Base-by-base conservation (phyloP, 179 eudicot genomes). In the Gypsophila paniculata region DNA sequence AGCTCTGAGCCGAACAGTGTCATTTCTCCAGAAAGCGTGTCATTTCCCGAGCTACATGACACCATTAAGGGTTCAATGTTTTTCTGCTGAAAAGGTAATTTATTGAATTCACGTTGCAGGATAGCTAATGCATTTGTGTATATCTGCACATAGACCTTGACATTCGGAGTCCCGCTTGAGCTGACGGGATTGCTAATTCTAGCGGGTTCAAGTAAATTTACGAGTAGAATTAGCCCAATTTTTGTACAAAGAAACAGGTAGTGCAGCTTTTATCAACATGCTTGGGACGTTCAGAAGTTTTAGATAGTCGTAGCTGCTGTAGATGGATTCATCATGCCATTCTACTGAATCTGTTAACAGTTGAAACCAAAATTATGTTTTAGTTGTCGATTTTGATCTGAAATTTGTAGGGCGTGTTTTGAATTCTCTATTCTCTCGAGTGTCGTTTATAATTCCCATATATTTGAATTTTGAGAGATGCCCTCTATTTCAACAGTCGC, bases 11-110 rank as follows among this genome's bases (percentile, higher is more conserved):
- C 75, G 51, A 76, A 82, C 46, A 82, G 78, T 72, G 26, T 81
- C 75, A 83, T 84, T 14, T 69, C 87, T 21, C 65, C 68, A 38
- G 89, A 76, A 74, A 84, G 60, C 72, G 51, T 65, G 64, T 65
- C 82, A 73, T 77, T 94, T 39, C 97, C 99, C 9, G 79, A 77
- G 74, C 74, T 94, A 79, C 89, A 91, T 57, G 72, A 82, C 48
- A 78, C 84, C 2, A 85, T 94, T 71, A 82, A 75, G 63, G 84
- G 78, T 54, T 89, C 96, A 21, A 94, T 94, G 97, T 94, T 91
- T 77, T 94, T 94, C 81, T 94, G 99, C 81, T 91, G 74, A 93
- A 68, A 62, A 39, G 80, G 62, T 60, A 13, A 63, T 26, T 36
- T 17, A 32, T 48, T 39, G 4, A 14, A 19, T 11, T 39, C 17